Conservation (phyloP, 179 eudicot species). For the Beta corolliflora region DNA sequence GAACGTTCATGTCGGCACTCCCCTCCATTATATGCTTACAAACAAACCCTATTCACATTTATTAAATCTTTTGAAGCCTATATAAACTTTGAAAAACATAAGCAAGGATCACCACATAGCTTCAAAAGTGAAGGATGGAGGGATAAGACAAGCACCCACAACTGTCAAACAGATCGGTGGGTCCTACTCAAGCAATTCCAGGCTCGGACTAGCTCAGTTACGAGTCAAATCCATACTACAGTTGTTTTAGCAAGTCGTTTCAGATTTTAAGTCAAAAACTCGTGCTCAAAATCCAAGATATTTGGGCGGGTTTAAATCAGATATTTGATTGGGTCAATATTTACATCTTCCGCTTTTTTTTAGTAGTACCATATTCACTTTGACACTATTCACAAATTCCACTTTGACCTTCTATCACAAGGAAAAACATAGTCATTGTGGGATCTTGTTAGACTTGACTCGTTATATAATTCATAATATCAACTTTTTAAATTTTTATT, state of each 20-base stretch:
- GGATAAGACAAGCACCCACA: not conserved
- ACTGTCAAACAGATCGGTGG: not conserved
- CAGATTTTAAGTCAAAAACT: not conserved
- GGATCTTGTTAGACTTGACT: no score
- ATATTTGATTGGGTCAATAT: no score
- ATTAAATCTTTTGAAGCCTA: not conserved
- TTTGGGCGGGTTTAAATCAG: not conserved
- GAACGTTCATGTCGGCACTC: not conserved
- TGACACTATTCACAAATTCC: no score
- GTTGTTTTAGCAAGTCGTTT: not conserved
- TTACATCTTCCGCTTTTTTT: no score
- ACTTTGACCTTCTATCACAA: no score
- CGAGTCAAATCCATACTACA: not conserved
- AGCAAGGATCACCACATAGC: not conserved
- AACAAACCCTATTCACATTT: not conserved
- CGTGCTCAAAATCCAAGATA: not conserved
- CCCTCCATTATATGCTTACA: not conserved
- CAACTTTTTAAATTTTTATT: no score
- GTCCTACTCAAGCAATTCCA: not conserved
- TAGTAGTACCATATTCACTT: no score
- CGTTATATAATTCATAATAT: no score
- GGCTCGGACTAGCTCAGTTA: no score
- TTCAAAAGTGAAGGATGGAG: not conserved
- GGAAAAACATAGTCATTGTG: no score
- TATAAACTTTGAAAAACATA: not conserved